Percentiles rank a stretch among this genome's conserved stretches.
Evolutionary conservation across 768 basidiomycete genomes (phyloP).

Genomic region (Phanerochaete sordida): DNA sequence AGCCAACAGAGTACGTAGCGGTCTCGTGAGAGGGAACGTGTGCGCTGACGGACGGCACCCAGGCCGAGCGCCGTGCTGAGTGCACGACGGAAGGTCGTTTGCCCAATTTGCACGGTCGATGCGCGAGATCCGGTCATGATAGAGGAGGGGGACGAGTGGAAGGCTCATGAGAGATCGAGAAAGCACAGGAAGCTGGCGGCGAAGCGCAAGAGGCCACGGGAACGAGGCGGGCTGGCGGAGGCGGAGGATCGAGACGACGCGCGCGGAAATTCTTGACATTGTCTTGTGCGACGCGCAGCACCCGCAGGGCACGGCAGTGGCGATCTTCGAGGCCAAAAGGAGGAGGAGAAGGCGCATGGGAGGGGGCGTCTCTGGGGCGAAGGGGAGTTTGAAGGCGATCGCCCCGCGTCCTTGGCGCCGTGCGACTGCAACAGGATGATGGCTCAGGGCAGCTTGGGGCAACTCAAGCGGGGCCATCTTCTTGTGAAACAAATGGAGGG

Average conservation of each 20-base stretch:
- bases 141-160: conserved; percentile 51
- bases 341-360: not conserved
- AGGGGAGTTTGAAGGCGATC: not conserved
- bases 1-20: conserved; percentile 41
- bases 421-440: not conserved
- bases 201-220: not conserved
- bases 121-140: conserved; percentile 59
- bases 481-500: not conserved
- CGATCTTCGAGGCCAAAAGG: not conserved
- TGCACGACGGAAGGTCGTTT: conserved; percentile 56
- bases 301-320: not conserved
- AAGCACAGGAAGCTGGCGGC: conserved; percentile 35
- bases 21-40: conserved; percentile 3
- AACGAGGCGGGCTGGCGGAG: not conserved
- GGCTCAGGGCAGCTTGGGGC: not conserved
- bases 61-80: conserved; percentile 58
- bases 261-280: not conserved
- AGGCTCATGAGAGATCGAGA: conserved; percentile 52
- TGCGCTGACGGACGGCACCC: conserved; percentile 5
- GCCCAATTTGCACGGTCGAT: conserved; percentile 59
- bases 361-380: not conserved
- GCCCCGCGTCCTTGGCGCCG: not conserved
- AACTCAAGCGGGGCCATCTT: not conserved
- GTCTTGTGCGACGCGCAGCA: not conserved
- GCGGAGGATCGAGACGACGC: not conserved